phyloP scores from a whole-genome alignment of 495 filamentous ascomycete species.

The Hypomontagnella submonticulosa region DNA sequence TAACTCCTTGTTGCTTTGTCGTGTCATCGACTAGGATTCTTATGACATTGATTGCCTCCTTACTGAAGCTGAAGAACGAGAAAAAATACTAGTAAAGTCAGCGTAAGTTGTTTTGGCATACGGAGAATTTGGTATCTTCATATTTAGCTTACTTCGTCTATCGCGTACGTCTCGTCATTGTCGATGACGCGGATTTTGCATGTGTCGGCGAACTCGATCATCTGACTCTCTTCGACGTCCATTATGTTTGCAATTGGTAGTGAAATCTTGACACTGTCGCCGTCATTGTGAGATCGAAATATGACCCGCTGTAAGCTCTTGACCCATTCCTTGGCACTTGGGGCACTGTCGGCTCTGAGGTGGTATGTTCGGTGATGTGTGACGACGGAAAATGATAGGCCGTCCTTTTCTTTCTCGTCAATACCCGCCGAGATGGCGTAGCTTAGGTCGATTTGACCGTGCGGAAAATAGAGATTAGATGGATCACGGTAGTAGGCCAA shows the following conservation, averaged over 20 bases:
- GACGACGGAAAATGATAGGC: constrained; percentile 78
- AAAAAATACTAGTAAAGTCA: constrained; percentile 84
- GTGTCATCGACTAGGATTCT: constrained; percentile 77
- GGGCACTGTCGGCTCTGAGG: constrained; percentile 88
- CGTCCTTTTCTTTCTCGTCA: constrained; percentile 77
- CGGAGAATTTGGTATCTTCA: not conserved
- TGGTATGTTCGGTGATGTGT: constrained; percentile 86
- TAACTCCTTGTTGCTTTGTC: constrained; percentile 57
- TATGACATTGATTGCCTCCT: constrained; percentile 84
- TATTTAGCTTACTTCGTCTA: constrained; percentile 80
- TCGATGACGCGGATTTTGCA: constrained; percentile 93
- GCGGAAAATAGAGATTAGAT: constrained; percentile 89
- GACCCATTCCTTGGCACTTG: constrained; percentile 97
- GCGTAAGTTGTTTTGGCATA: constrained; percentile 33
- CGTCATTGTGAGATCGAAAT: constrained; percentile 94
- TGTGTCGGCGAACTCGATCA: constrained; percentile 92
- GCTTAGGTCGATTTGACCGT: constrained; percentile 89
- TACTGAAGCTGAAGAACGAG: constrained; percentile 88
- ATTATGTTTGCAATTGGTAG: constrained; percentile 89
- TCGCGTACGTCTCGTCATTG: constrained; percentile 90
- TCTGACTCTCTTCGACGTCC: constrained; percentile 90
- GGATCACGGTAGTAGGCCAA: constrained; percentile 91
- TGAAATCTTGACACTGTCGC: constrained; percentile 96
- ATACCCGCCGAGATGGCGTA: constrained; percentile 90
- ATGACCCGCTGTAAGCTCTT: constrained; percentile 94